Base-by-base conservation (phyloP, 768 basidiomycete species). In the Chlorophyllum brunneum region DNA sequence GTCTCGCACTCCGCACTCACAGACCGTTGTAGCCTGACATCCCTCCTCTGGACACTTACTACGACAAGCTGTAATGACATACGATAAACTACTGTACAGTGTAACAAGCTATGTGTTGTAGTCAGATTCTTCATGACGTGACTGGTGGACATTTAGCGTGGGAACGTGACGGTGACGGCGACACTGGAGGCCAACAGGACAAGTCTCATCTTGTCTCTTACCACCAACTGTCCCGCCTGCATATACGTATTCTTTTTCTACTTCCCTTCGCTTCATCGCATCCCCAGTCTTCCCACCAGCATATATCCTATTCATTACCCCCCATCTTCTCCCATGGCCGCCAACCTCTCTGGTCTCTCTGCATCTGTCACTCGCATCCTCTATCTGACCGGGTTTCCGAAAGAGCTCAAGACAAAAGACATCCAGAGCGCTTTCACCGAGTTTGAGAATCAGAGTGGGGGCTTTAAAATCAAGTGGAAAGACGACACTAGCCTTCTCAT, bases 391-490 rank as follows among this genome's bases (percentile, higher is more conserved):
- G 90, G 93, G 60, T 99, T 99, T 66, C 81, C 91, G 8, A 88
- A 94, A 65, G 88, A 94, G 73, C 82, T 99, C 63, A 99, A 98
- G 76, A 99, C 97, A 46, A 87, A 92, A 67, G 97, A 99, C 70
- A 90, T 99, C 43, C 94, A 98, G 65, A 65, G 77, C 37, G 88
- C 92, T 39, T 97, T 98, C 68, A 75, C 85, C 44, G 92, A 94
- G 39, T 98, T 88, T 80, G 93, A 97, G 62, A 78, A 72, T 54
- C 74, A 85, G 47, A 82, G 76, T 51, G 97, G 95, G 24, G 97
- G 97, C 20, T 97, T 95, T 76, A 93, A 95, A 79, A 95, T 99
- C 67, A 99, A 99, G 68, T 99, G 97, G 97, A 81, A 83, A 61
- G 95, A 99, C 69, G 97, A 99, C 70, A 93, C 92, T 31, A 95